Percentiles rank a stretch among this genome's conserved stretches.
Evolutionary conservation across 768 basidiomycete genomes (phyloP).

Genomic region (Suillus fuscotomentosus): DNA sequence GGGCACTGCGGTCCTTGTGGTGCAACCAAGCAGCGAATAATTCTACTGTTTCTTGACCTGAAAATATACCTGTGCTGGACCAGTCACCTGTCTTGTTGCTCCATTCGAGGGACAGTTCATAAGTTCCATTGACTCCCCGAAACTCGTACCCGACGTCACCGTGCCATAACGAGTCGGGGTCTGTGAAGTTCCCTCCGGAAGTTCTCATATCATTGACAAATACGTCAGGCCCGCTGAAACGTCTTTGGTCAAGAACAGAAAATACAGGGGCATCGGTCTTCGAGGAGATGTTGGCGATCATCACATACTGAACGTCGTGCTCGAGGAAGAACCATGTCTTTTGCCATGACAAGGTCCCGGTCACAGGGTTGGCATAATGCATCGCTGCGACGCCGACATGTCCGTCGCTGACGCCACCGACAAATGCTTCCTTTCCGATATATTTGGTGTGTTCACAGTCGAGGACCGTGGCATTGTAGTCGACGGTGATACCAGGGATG

Average conservation of each 20-base stretch:
- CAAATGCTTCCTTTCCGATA: constrained; percentile 53
- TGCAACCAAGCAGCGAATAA: constrained; percentile 64
- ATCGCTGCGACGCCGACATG: constrained; percentile 57
- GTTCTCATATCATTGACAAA: constrained; percentile 36
- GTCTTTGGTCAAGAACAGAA: constrained; percentile 68
- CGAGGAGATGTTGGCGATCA: constrained; percentile 52
- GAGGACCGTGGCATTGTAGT: constrained; percentile 57
- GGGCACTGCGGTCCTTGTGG: constrained; percentile 35
- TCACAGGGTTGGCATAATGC: constrained; percentile 66
- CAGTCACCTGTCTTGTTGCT: constrained; percentile 57
- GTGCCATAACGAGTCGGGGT: constrained; percentile 55
- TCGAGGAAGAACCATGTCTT: constrained; percentile 77
- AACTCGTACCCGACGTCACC: constrained; percentile 63
- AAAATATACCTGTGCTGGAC: constrained; percentile 62
- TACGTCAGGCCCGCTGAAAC: constrained; percentile 37
- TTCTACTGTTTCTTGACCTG: constrained; percentile 54
- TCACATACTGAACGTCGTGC: constrained; percentile 61
- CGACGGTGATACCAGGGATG: constrained; percentile 69
- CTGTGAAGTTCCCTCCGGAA: constrained; percentile 3
- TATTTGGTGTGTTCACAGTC: constrained; percentile 41
- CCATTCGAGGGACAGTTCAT: constrained; percentile 38
- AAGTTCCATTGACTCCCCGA: constrained; percentile 22
- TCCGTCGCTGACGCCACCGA: constrained; percentile 65
- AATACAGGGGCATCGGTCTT: constrained; percentile 46
- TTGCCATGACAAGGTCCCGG: constrained; percentile 55